phyloP scores from a whole-genome alignment of 2,329 filamentous ascomycete genomes.

The Venturia nashicola region DNA sequence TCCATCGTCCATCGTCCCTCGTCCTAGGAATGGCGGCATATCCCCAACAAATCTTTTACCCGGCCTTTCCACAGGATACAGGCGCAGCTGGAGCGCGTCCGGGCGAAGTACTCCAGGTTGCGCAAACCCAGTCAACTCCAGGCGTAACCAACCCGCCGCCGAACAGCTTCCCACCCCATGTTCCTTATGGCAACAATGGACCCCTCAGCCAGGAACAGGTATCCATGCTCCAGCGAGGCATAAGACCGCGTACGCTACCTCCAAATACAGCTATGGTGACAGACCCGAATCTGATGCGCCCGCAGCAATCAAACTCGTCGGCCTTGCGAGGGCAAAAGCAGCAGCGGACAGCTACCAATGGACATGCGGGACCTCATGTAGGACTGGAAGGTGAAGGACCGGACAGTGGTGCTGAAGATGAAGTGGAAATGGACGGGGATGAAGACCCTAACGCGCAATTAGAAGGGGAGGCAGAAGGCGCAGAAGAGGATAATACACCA shows the following conservation, averaged over 20 bases:
- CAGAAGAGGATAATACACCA: conserved; percentile 8
- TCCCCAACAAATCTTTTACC: neutral
- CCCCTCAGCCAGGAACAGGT: conserved; percentile 1
- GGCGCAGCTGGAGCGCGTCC: neutral
- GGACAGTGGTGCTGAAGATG: neutral
- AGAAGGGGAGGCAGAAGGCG: neutral
- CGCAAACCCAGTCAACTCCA: neutral
- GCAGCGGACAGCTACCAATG: neutral
- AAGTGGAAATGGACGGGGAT: conserved; percentile 4
- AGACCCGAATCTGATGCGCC: neutral
- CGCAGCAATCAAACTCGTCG: neutral
- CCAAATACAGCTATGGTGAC: neutral
- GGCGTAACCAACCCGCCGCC: neutral
- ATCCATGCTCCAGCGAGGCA: neutral
- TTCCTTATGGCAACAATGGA: conserved; percentile 1
- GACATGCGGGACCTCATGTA: neutral
- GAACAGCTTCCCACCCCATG: neutral
- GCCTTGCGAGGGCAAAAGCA: neutral
- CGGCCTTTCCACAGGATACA: neutral
- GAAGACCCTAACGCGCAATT: neutral
- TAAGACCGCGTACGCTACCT: neutral
- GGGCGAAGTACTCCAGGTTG: neutral
- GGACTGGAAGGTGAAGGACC: neutral
- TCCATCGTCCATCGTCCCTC: too few species aligned
- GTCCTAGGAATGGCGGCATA: neutral